phyloP scores from a whole-genome alignment of 2,329 filamentous ascomycete genomes.

The Leptographium radiaticola region DNA sequence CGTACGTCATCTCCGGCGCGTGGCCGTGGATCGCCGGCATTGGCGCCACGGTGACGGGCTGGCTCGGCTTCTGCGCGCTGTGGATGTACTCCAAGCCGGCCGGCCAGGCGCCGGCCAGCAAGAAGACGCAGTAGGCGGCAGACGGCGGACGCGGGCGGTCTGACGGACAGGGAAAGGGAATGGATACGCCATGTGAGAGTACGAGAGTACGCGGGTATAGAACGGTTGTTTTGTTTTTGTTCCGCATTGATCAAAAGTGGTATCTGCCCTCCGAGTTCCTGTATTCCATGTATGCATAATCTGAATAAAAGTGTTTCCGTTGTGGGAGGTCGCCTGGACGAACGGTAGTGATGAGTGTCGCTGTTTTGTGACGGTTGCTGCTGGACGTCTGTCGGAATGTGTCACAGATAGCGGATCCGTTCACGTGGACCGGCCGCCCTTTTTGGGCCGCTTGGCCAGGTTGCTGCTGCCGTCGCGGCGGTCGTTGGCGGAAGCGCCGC shows the following conservation, averaged over 20 bases:
- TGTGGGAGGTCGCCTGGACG: not conserved
- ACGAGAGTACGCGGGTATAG: not conserved
- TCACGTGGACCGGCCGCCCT: not conserved
- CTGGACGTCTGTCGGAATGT: too few relatives aligned
- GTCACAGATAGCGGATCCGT: too few relatives aligned
- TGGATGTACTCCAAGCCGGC: constrained; percentile 64
- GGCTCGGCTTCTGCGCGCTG: constrained; percentile 69
- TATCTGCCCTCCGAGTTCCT: not conserved
- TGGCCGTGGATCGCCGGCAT: constrained; percentile 94
- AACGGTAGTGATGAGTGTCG: too few relatives aligned
- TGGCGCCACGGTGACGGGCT: constrained; percentile 69
- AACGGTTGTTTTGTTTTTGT: not conserved
- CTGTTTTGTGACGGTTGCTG: too few relatives aligned
- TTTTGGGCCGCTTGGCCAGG: constrained; percentile 1
- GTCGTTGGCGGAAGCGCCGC: not conserved
- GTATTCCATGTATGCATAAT: not conserved
- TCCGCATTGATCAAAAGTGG: not conserved
- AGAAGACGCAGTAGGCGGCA: constrained; percentile 31
- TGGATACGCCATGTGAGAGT: not conserved
- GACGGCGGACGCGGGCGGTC: not conserved
- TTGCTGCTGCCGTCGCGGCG: not conserved
- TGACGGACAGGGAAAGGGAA: not conserved
- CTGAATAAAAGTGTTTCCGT: not conserved
- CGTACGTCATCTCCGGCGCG: constrained; percentile 76
- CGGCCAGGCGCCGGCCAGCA: constrained; percentile 19